These are phyloP conservation scores for Taphrina sp. DNA, from an alignment of 1,139 yeast genomes.

Conservation along the genomic window DNA sequence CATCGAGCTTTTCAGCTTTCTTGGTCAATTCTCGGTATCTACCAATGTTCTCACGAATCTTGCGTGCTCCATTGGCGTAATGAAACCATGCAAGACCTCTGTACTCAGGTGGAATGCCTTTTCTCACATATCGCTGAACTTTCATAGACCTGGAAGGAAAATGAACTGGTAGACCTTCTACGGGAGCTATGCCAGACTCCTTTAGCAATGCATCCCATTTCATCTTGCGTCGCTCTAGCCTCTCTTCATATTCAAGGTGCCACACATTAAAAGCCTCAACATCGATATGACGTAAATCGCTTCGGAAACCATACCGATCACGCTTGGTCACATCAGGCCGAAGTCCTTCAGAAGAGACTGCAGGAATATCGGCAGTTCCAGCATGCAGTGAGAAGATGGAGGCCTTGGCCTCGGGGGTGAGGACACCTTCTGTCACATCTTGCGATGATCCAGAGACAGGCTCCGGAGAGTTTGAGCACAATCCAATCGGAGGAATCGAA, in stretches of 20 bases:
- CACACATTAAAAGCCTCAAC: slow-evolving; percentile 22
- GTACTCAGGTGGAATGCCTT: slow-evolving; percentile 97
- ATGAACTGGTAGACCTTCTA: slow-evolving; percentile 50
- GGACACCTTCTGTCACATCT: not conserved
- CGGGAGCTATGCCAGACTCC: slow-evolving; percentile 59
- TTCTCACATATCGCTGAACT: slow-evolving; percentile 74
- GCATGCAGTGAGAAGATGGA: too few relatives aligned
- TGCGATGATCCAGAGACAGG: not conserved
- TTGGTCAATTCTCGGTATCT: slow-evolving; percentile 58
- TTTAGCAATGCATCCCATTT: slow-evolving; percentile 72
- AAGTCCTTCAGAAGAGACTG: not conserved
- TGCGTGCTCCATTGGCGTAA: slow-evolving; percentile 60
- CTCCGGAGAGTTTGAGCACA: not conserved
- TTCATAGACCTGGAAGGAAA: slow-evolving; percentile 86
- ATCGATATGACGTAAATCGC: slow-evolving; percentile 10
- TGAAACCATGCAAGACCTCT: slow-evolving; percentile 96
- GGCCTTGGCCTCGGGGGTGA: not conserved
- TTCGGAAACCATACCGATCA: slow-evolving; percentile 31
- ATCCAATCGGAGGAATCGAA: not conserved
- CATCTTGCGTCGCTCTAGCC: slow-evolving; percentile 59
- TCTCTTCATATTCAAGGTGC: slow-evolving; percentile 47
- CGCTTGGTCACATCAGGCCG: not conserved
- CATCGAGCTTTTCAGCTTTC: slow-evolving; percentile 51
- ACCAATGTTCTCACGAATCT: slow-evolving; percentile 55
- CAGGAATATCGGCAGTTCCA: too few relatives aligned